Conservation (phyloP, 225 moss, liverwort and hornwort species). For the Pleurozium schreberi region DNA sequence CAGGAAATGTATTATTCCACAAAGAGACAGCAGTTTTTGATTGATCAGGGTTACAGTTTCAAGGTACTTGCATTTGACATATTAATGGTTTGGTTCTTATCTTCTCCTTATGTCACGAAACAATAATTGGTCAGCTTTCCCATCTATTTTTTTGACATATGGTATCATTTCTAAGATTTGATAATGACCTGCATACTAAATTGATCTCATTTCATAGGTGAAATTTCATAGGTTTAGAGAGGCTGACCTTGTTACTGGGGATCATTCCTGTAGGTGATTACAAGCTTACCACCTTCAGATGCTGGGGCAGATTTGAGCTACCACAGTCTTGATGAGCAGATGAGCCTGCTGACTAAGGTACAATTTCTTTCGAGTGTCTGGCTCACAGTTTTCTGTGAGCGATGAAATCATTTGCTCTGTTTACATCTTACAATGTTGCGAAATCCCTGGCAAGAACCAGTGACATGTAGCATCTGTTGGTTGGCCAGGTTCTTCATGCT, state of each 20-base stretch:
- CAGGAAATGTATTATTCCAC: conserved; percentile 98
- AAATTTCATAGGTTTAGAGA: background rate
- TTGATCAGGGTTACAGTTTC: conserved; percentile 96
- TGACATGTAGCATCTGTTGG: background rate
- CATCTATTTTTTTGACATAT: background rate
- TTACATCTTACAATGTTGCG: background rate
- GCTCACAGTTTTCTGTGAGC: background rate
- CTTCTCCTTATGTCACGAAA: background rate
- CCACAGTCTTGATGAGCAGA: conserved; percentile 65
- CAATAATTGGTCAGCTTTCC: background rate
- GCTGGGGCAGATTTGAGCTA: conserved; percentile 70
- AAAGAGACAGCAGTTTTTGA: conserved; percentile 85
- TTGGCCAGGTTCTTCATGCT: conserved; percentile 77
- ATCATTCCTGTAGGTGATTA: conserved; percentile 53
- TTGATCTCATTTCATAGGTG: background rate
- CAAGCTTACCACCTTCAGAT: conserved; percentile 81
- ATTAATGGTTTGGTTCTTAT: background rate
- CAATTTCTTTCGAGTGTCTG: background rate
- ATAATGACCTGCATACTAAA: background rate
- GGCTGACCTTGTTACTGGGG: background rate
- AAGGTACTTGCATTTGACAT: conserved; percentile 37
- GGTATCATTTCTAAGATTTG: background rate
- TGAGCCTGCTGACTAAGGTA: conserved; percentile 83
- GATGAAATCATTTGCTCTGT: background rate
- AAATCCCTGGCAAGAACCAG: background rate